Conservation (phyloP, 192 early-diverging fungal species). For the Podila minutissima region DNA sequence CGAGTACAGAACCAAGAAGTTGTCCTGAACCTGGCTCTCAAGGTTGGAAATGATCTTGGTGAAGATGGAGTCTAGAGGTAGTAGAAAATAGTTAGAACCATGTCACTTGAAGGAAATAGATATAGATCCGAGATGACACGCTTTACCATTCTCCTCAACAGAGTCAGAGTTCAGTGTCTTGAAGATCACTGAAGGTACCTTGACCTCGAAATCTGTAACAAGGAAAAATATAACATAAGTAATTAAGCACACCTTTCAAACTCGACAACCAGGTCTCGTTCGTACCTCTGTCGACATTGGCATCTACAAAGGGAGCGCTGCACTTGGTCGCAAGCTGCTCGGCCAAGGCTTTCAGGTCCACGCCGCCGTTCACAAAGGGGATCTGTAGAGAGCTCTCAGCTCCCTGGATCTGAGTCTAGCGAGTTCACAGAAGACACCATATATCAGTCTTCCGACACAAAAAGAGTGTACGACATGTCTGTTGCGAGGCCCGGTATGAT, state of each 20-base stretch:
- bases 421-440: neutral
- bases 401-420: slow-evolving; percentile 33
- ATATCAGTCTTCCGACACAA: neutral
- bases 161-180: slow-evolving; percentile 26
- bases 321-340: slow-evolving; percentile 38
- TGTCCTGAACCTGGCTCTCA: slow-evolving; percentile 10
- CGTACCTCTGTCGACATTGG: slow-evolving; percentile 9
- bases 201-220: slow-evolving; percentile 2
- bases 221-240: neutral
- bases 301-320: slow-evolving; percentile 15
- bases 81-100: no score
- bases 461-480: neutral
- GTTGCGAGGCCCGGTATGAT: neutral
- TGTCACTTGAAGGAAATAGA: no score
- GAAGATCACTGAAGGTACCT: slow-evolving; percentile 36
- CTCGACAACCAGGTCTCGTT: neutral
- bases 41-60: slow-evolving; percentile 10
- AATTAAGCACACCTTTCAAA: no score
- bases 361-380: slow-evolving; percentile 34
- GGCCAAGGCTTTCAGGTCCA: slow-evolving; percentile 34
- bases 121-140: no score
- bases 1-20: slow-evolving; percentile 41
- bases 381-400: slow-evolving; percentile 39
- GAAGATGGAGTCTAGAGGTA: slow-evolving; percentile 12
- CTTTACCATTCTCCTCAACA: slow-evolving; percentile 26